Conservation (phyloP, 1,284 basidiomycete species). For the Boletus semigastroideus region DNA sequence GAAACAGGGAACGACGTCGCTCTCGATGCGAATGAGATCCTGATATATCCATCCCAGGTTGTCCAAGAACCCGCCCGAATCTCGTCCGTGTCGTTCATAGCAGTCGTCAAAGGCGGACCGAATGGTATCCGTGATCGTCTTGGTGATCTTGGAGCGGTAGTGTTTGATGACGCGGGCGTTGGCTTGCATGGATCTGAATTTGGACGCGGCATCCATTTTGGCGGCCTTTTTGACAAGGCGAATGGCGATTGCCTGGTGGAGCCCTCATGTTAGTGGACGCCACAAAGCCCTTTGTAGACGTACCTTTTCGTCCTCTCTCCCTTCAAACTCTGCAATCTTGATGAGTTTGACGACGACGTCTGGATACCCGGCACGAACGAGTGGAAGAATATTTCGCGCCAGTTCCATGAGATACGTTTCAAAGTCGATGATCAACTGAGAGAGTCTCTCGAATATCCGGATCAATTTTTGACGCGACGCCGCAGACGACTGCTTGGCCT, state of each 20-base stretch:
- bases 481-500: conserved; percentile 83
- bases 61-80: conserved; percentile 76
- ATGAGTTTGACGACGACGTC: conserved; percentile 88
- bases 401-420: conserved; percentile 86
- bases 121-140: conserved; percentile 79
- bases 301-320: conserved; percentile 93
- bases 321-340: conserved; percentile 95
- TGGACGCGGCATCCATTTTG: conserved; percentile 84
- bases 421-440: conserved; percentile 79
- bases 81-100: conserved; percentile 60
- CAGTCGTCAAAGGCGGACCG: conserved; percentile 72
- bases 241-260: conserved; percentile 80
- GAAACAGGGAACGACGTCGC: conserved; percentile 87
- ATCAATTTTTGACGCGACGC: conserved; percentile 68
- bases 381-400: conserved; percentile 74
- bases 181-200: conserved; percentile 90
- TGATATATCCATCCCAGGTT: conserved; percentile 91
- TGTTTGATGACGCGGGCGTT: conserved; percentile 95
- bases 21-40: conserved; percentile 89
- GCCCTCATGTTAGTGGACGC: background rate
- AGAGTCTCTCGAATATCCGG: conserved; percentile 88
- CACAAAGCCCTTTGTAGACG: conserved; percentile 1
- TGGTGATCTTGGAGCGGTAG: conserved; percentile 89
- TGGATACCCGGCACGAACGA: conserved; percentile 78
- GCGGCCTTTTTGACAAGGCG: conserved; percentile 92